Evolutionary conservation across 2,329 filamentous ascomycete species (phyloP).

Genomic region (Mollisia scopiformis): DNA sequence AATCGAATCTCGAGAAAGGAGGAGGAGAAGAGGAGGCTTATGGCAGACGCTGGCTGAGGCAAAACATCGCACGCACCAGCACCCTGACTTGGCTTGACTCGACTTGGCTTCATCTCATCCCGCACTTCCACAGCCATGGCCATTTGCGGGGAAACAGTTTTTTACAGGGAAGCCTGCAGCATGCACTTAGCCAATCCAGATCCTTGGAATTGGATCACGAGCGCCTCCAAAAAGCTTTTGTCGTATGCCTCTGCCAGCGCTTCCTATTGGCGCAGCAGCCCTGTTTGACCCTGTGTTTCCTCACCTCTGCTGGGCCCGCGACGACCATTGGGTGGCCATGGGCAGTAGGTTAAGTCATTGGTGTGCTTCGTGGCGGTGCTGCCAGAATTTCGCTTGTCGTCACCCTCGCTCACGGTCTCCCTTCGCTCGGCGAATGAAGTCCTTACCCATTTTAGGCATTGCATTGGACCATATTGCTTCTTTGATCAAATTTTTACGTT

Average conservation of each 20-base stretch:
- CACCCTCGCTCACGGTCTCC: no score
- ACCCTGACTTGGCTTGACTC: neutral
- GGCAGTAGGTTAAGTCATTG: neutral
- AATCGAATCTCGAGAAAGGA: neutral
- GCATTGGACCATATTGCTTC: conserved; percentile 22
- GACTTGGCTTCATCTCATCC: conserved; percentile 9
- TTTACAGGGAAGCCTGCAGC: conserved; percentile 15
- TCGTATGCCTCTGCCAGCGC: neutral
- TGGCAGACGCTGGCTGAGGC: neutral
- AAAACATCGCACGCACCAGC: neutral
- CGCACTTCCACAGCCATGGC: conserved; percentile 19
- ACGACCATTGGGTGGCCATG: no score
- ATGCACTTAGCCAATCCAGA: conserved; percentile 11
- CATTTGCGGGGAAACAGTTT: conserved; percentile 26
- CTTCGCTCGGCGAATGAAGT: conserved; percentile 4
- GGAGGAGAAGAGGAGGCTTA: conserved; percentile 1
- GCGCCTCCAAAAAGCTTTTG: neutral
- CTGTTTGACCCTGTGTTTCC: neutral
- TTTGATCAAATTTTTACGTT: conserved; percentile 26
- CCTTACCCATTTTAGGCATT: conserved; percentile 20
- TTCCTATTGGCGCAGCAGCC: conserved; percentile 6
- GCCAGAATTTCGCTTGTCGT: neutral
- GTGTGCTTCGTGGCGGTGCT: neutral
- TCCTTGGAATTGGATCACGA: conserved; percentile 17
- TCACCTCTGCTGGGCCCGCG: no score